phyloP scores from a whole-genome alignment of 306 rosid species.

The Medicago truncatula region MtrunA17r5.0-ANR NC_053043.1:18421501-18422000 shows the following conservation, averaged over 20 bases:
- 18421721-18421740: slow-evolving; percentile 64
- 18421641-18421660: slow-evolving; percentile 73
- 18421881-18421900: slow-evolving; percentile 67
- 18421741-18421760: slow-evolving; percentile 73
- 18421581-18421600: slow-evolving; percentile 60
- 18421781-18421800: slow-evolving; percentile 56
- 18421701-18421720: slow-evolving; percentile 60
- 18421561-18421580: slow-evolving; percentile 66
- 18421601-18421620: slow-evolving; percentile 53
- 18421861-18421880: slow-evolving; percentile 67
- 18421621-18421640: slow-evolving; percentile 70
- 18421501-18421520: slow-evolving; percentile 52
- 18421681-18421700: slow-evolving; percentile 57
- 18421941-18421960: slow-evolving; percentile 75
- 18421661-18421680: slow-evolving; percentile 62
- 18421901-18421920: slow-evolving; percentile 57
- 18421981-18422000: slow-evolving; percentile 84
- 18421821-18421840: slow-evolving; percentile 52
- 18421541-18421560: slow-evolving; percentile 75
- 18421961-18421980: slow-evolving; percentile 81
- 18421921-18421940: slow-evolving; percentile 49
- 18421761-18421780: slow-evolving; percentile 61
- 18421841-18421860: slow-evolving; percentile 73
- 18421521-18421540: slow-evolving; percentile 68
- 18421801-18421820: slow-evolving; percentile 71